A percentile compares a stretch with the other conserved stretches of the same genome.
Evolutionary conservation across 106 monocot species (phyloP).

Genomic region (Acorus gramineus): DNA sequence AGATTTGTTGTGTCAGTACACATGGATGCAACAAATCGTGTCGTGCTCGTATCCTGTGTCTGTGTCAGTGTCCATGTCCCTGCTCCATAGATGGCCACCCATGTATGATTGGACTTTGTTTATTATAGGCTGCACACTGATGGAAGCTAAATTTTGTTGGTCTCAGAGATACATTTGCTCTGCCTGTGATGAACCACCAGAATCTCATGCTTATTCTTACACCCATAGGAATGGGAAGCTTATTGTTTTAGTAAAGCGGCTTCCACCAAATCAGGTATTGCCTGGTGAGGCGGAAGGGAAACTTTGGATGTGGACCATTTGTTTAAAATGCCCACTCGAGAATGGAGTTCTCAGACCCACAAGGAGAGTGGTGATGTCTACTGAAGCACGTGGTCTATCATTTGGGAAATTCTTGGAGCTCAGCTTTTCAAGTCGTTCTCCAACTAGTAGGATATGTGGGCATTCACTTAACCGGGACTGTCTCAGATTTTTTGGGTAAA

Average conservation of each 20-base stretch:
- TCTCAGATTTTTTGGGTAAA: slow-evolving; percentile 89
- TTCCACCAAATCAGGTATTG: slow-evolving; percentile 19
- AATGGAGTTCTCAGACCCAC: slow-evolving; percentile 26
- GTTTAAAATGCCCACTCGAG: slow-evolving; percentile 69
- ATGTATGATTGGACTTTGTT: no score
- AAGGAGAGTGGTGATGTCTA: slow-evolving; percentile 68
- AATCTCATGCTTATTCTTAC: slow-evolving; percentile 63
- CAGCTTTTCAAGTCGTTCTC: slow-evolving; percentile 66
- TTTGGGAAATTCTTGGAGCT: slow-evolving; percentile 98
- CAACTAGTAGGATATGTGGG: slow-evolving; percentile 67
- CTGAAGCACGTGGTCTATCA: slow-evolving; percentile 60
- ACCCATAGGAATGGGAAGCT: slow-evolving; percentile 84
- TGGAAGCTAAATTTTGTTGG: slow-evolving; percentile 5
- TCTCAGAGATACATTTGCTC: slow-evolving; percentile 58
- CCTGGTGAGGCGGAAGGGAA: slow-evolving; percentile 64
- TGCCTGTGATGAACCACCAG: slow-evolving; percentile 59
- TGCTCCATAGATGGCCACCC: no score
- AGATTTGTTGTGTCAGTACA: no score
- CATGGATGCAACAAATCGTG: no score
- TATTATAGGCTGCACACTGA: background rate
- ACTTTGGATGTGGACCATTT: slow-evolving; percentile 98
- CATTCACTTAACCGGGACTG: slow-evolving; percentile 80
- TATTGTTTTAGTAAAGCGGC: slow-evolving; percentile 49
- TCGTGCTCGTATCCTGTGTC: no score
- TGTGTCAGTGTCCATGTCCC: no score